Conservation (phyloP, 805 yeast species). For the Starmera amethionina region DNA sequence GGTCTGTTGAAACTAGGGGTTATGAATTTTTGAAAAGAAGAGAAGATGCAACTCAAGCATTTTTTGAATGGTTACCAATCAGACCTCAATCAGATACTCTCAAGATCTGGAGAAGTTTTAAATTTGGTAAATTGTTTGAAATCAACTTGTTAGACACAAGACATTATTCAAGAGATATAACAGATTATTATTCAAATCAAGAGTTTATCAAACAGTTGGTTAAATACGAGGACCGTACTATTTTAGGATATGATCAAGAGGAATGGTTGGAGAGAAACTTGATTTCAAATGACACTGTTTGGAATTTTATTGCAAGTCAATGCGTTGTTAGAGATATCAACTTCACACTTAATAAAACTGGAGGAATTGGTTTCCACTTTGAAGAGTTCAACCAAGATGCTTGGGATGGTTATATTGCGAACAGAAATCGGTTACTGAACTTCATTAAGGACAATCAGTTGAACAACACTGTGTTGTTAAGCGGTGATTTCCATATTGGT, state of each 20-base stretch:
- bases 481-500: conserved; percentile 19
- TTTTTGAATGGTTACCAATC: conserved; percentile 18
- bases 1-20: conserved; percentile 15
- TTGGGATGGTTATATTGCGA: conserved; percentile 19
- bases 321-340: conserved; percentile 7
- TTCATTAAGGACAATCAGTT: conserved; percentile 8
- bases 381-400: conserved; percentile 14
- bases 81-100: conserved; percentile 9
- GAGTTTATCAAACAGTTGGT: conserved; percentile 9
- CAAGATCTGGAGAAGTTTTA: conserved; percentile 15
- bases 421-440: conserved; percentile 12
- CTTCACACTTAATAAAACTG: conserved; percentile 5
- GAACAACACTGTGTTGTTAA: conserved; percentile 10
- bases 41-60: conserved; percentile 13
- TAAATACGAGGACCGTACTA: conserved; percentile 14
- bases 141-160: conserved; percentile 15
- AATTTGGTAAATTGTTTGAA: conserved; percentile 13
- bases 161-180: conserved; percentile 17
- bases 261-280: conserved; percentile 15
- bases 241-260: conserved; percentile 19
- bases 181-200: conserved; percentile 14
- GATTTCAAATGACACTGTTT: conserved; percentile 5
- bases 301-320: conserved; percentile 13
- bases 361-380: conserved; percentile 13
- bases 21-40: conserved; percentile 11